Base-by-base conservation (phyloP, 2,329 filamentous ascomycete genomes). In the Aspergillus sclerotialis region DNA sequence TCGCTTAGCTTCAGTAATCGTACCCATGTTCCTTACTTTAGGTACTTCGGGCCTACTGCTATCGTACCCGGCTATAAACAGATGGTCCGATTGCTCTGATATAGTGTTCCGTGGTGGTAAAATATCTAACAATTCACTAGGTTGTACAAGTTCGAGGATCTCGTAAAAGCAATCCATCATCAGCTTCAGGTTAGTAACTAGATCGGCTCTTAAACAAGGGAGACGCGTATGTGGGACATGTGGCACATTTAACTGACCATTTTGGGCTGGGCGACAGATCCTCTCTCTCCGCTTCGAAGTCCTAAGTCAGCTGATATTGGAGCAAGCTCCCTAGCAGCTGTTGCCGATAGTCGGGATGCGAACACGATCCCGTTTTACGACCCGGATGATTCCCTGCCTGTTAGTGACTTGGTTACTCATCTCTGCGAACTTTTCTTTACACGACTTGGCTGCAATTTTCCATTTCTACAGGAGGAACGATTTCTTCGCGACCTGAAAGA, bases 61-160 rank as follows among this genome's bases (percentile, higher is more conserved):
- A 94, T 94, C 52, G 85, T 92, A 33, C 87, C 87, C 1, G 87
- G 87, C 14, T 93, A 88, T 65, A 93, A 93, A 61, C 86, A 93
- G 58, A 93, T 93, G 85, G 84, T 93, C 16, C 13, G 48, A 30
- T 28, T 21, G 12, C 6, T 28, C 6, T 17, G 18, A 11, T 14
- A 3, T 21, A 6, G 28, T 13, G 10, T 29, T 34, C 4, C 3
- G n/a, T 21, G n/a, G 13, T 21, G 26, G 19, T 24, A 30, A 14
- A 32, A 19, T 10, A 36, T 28, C 50, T 56, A 35, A 57, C 36
- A 5, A n/a, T 80, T 84, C 38, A 82, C 21, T 30, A 63, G 60
- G 55, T 65, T 35, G 61, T 65, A 15, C 60, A 62, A 35, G 77
- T 89, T 18, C 74, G 80, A 38, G 79, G 82, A 23, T 60, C 58